Base-by-base conservation (phyloP, 225 moss, liverwort and hornwort species). In the Asterella californica region DNA sequence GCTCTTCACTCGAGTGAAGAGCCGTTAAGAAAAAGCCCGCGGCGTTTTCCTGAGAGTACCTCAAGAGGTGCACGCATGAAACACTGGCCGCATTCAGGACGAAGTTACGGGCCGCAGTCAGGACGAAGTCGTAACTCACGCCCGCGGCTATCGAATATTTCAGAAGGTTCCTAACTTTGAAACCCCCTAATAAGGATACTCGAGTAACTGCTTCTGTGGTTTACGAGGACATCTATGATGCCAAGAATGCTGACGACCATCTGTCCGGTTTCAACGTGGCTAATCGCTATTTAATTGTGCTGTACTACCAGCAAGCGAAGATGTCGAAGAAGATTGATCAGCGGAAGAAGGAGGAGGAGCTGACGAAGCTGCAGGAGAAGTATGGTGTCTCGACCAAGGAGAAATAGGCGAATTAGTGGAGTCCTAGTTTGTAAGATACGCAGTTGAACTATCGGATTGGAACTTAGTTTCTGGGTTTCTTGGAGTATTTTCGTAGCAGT, bases 231-330 rank as follows among this genome's bases (percentile, higher is more conserved):
- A 87, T 87, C 38, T 87, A 87, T 73, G 84, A 87, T 38, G 87
- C 87, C 11, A 87, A 87, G 71, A 87, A 87, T 38, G 87, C 87
- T 15, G 82, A 84, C 22, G 84, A 87, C 65, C 84, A 87, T 78
- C 71, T 84, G 9, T 87, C 87, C 18, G 87, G 84, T 29, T 87
- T 87, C 52, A 87, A 87, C 42, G 87, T 84, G 66, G 84, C 87
- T 53, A 87, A 87, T 72, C 76, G 87, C 27, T 84, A 87, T 19
- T 79, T 82, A 18, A 87, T 87, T 62, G 84, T 87, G 4, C 79
- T 87, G 79, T 87, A 84, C 52, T 87, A 87, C 68, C 84, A 87
- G 79, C 87, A 87, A 61, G 87, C 82, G 25, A 87, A 87, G 84
- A 84, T 87, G 87, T 84, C 87, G 0, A 87, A 84, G 79, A 87